A percentile compares a stretch with the other conserved stretches of the same genome.
These are phyloP conservation scores for Linnemannia zychae DNA, from an alignment of 192 early-diverging fungal genomes.

Conservation along the genomic window DNA sequence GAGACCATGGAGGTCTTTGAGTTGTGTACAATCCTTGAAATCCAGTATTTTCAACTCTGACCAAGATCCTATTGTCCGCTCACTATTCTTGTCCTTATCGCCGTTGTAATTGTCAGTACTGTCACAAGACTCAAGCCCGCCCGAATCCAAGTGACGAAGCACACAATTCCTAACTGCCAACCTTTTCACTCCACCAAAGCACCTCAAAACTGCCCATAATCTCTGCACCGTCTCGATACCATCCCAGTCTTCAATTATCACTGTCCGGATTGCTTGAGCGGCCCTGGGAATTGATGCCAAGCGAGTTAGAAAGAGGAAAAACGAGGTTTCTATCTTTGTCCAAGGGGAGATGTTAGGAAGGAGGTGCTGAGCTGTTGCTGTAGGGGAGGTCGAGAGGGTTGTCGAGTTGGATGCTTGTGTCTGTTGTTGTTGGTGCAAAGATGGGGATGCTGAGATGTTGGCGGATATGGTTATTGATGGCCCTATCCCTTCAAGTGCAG, in stretches of 20 bases:
- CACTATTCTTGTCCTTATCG: too few relatives aligned
- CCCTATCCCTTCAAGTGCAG: not conserved
- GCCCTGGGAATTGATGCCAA: not conserved
- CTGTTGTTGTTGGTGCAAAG: not conserved
- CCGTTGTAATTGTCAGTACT: not conserved
- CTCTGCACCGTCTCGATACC: not conserved
- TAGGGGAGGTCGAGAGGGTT: too few relatives aligned
- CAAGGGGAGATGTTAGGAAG: not conserved
- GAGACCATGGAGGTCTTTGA: conserved; percentile 27
- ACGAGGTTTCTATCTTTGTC: conserved; percentile 21
- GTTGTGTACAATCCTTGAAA: conserved; percentile 21
- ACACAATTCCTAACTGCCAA: conserved; percentile 10
- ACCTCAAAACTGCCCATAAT: not conserved
- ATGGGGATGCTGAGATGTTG: not conserved
- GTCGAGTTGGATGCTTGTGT: not conserved
- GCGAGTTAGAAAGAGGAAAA: conserved; percentile 9
- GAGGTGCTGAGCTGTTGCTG: not conserved
- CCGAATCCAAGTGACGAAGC: not conserved
- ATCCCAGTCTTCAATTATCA: conserved; percentile 33
- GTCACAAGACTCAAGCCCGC: not conserved
- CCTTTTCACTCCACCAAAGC: not conserved
- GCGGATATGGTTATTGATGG: not conserved
- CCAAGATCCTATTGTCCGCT: not conserved
- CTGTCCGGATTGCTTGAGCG: not conserved
- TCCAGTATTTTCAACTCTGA: conserved; percentile 16